phyloP scores from a whole-genome alignment of 192 early-diverging fungal species.

The Backusella mclennaniae region DNA sequence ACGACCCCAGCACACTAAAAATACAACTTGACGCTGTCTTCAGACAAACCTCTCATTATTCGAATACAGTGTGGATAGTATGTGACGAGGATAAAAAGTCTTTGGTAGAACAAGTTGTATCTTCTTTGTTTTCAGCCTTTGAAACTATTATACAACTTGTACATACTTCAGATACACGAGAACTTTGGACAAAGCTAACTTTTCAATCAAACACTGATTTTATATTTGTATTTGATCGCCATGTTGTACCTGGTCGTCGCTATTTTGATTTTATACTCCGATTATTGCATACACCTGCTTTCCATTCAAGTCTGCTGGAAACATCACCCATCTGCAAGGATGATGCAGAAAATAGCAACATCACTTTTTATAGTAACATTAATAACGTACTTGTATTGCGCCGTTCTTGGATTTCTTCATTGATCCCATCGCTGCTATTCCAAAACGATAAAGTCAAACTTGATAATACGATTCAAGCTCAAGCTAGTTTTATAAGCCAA shows the following conservation, averaged over 20 bases:
- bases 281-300: constrained; percentile 38
- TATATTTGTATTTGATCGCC: constrained; percentile 1
- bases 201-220: constrained; percentile 1
- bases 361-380: constrained; percentile 21
- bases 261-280: constrained; percentile 46
- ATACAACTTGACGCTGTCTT: not conserved
- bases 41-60: not conserved
- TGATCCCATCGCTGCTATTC: not conserved
- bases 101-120: not conserved
- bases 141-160: not conserved
- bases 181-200: not conserved
- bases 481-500: constrained; percentile 16
- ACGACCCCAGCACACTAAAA: not conserved
- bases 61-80: not conserved
- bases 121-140: not conserved
- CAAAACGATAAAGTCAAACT: not conserved
- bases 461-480: not conserved
- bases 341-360: not conserved
- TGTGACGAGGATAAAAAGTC: not conserved
- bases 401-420: not conserved
- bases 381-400: not conserved
- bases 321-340: not conserved
- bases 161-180: not conserved
- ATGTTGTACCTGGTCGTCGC: constrained; percentile 1
- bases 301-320: constrained; percentile 40